Base-by-base conservation (phyloP, 2,329 filamentous ascomycete species). In the Calonectria pseudoturangicola region DNA sequence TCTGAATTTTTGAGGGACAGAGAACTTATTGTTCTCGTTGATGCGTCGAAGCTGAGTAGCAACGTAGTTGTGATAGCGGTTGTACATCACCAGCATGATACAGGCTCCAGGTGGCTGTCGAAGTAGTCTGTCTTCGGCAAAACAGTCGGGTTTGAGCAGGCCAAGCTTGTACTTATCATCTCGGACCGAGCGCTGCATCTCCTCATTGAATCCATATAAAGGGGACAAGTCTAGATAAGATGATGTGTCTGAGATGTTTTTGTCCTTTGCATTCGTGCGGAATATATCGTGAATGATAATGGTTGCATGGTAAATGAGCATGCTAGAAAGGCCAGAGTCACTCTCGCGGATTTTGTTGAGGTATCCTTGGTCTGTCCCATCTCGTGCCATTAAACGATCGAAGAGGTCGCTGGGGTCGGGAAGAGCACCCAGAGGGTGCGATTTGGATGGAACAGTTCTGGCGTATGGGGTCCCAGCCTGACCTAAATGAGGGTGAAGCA, bases 61-160 rank as follows among this genome's bases (percentile, higher is more conserved):
- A 0, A 94, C 91, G 74, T 95, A 90, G 83, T 98, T 97, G 84
- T 97, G 95, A 83, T 95, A 96, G 5, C 91, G 87, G 77, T 92
- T 92, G 82, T 94, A 92, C 91, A 93, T 93, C 78, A 94, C 89
- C 3, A 94, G 82, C n/a, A 94, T 81, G 1, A 93, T 91, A 50
- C 90, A 87, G n/a, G 92, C 92, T 5, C 92, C 92, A 0, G 93
- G 91, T 0, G 93, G 93, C 75, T 93, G 90, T 2, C 90, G 89
- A 15, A 91, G 82, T 0, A 94, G 83, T 60, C 93, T 87, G 79
- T 92, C 90, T 77, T 94, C 92, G 1, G 91, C 89, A 76, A 92
- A 94, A 6, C 87, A 87, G 76, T 95, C 93, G 0, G 91, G 88
- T 71, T 86, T 85, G 3, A 87, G 78, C 7, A 82, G 74, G 10